Evolutionary conservation across 176 grass and related monocot genomes (phyloP).

Genomic region (Eremochloa ophiuroides): DNA sequence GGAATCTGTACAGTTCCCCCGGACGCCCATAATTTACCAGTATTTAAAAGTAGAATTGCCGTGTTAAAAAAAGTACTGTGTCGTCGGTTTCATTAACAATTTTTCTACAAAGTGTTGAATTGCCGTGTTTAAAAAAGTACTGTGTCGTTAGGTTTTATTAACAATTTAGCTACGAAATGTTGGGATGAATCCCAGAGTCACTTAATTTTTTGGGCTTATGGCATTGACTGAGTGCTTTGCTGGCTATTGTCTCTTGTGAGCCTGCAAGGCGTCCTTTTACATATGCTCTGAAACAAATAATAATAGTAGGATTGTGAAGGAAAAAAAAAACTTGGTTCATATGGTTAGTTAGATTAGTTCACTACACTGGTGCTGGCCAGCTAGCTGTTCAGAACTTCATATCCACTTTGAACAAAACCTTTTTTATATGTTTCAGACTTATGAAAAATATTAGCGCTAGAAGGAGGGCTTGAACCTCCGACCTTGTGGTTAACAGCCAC

Average conservation of each 20-base stretch:
- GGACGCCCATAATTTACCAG: neutral
- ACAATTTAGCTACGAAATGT: neutral
- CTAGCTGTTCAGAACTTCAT: neutral
- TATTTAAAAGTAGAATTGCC: neutral
- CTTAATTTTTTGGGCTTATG: too few species aligned
- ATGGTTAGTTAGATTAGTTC: neutral
- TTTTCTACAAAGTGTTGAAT: too few species aligned
- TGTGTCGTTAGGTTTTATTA: neutral
- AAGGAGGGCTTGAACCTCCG: too few species aligned
- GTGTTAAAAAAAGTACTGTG: too few species aligned
- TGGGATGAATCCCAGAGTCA: neutral
- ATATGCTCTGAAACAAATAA: neutral
- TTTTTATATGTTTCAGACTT: too few species aligned
- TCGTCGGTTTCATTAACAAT: too few species aligned
- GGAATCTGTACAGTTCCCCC: too few species aligned
- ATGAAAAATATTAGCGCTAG: too few species aligned
- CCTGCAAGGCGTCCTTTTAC: neutral
- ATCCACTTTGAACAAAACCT: neutral
- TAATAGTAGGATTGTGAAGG: neutral
- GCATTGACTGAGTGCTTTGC: neutral
- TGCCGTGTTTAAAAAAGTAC: too few species aligned
- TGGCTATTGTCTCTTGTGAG: neutral
- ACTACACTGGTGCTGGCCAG: too few species aligned
- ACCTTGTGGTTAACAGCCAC: too few species aligned
- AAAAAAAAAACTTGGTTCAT: neutral